Base-by-base conservation (phyloP, 2,329 filamentous ascomycete species). In the Aspergillus felis region DNA sequence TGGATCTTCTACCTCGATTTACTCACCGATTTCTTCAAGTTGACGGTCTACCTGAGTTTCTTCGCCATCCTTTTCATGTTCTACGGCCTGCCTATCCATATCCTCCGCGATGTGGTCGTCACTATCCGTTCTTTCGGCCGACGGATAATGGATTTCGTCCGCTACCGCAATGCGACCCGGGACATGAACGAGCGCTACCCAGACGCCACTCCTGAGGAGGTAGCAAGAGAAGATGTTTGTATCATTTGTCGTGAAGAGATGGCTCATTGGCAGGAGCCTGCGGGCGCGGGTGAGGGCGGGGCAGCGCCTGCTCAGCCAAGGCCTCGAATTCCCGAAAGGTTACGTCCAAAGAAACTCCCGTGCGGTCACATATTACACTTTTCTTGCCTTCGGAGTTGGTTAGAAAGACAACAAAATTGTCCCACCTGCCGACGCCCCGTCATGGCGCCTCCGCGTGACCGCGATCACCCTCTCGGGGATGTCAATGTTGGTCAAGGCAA, bases 221-320 rank as follows among this genome's bases (percentile, higher is more conserved):
- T 99, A 25, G 80, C 82, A 28, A 83, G 90, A 51, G 93, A 97
- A 71, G 91, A 95, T 68, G 95, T 94, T 2, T 99, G 94, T 74
- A 99, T 99, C 66, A 96, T 99, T 55, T 99, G 94, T 74, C 87
- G 94, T 59, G 94, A 99, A 72, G 91, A 95, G 63, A 99, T 99
- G 94, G 85, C 85, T 35, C 86, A 88, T 1, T 96, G 91, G 90
- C 80, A 79, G 35, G 81, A 81, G 54, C 78, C 80, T 42, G 74
- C 71, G 42, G 74, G 70, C 48, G 75, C 76, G 47, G 76, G 70
- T 50, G 63, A 62, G 25, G 70, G 44, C 12, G 22, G 44, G 24
- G 44, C 44, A 24, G 44, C 44, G 4, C 44, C 69, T 55, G 66
- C 65, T n/a, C 67, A 64, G n/a, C 64, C 66, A 51, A 58, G 64